Percentiles rank a stretch among this genome's conserved stretches.
Evolutionary conservation across 1,139 yeast species (phyloP).

Genomic region (Lipomyces yarrowii): DNA sequence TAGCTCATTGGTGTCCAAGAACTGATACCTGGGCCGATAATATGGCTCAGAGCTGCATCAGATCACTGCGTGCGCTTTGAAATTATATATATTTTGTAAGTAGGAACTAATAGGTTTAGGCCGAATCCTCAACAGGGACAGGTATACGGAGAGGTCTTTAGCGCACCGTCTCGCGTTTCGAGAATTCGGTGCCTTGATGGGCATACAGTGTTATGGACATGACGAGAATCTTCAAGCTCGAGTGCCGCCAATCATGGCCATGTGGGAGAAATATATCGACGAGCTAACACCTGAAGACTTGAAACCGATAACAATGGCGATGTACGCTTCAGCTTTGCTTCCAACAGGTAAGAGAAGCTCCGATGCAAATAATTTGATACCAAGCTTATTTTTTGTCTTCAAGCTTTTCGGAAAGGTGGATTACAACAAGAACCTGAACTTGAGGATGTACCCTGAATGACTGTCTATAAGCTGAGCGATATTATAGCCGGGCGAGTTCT

Average conservation of each 20-base stretch:
- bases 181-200: conserved; percentile 8
- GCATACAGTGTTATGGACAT: conserved; percentile 3
- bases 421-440: background rate
- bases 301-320: conserved; percentile 6
- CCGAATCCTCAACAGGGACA: conserved; percentile 5
- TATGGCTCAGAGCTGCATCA: conserved; percentile 12
- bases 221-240: background rate
- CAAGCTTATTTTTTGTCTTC: background rate
- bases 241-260: conserved; percentile 1
- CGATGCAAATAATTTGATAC: background rate
- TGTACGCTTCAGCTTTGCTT: conserved; percentile 11
- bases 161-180: conserved; percentile 8
- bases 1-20: conserved; percentile 7
- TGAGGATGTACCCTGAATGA: background rate
- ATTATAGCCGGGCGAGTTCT: too few relatives aligned
- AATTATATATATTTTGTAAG: background rate
- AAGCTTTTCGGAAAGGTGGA: conserved; percentile 2
- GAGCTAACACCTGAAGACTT: background rate
- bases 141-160: conserved; percentile 3
- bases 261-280: conserved; percentile 4
- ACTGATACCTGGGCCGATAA: conserved; percentile 3
- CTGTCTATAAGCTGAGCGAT: background rate
- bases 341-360: conserved; percentile 10
- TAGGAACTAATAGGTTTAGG: conserved; percentile 1
- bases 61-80: conserved; percentile 6